Conservation (phyloP, 2,329 filamentous ascomycete species). For the Parafenestella ontariensis region DNA sequence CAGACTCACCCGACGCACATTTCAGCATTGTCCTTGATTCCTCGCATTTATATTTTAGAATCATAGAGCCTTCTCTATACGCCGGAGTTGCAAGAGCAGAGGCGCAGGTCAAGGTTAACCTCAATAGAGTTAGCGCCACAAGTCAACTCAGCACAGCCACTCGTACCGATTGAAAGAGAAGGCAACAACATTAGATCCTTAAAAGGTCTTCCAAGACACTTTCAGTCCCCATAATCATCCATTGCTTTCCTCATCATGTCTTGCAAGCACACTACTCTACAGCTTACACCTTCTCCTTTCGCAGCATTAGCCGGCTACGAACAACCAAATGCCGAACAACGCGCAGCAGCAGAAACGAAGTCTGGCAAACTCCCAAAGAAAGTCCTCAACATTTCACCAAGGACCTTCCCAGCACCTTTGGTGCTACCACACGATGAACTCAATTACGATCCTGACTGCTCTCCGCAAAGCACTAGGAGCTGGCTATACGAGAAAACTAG, state of each 20-base stretch:
- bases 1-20: no score
- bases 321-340: constrained; percentile 29
- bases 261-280: constrained; percentile 10
- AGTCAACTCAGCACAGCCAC: background rate
- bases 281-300: constrained; percentile 42
- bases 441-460: constrained; percentile 59
- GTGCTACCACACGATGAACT: constrained; percentile 68
- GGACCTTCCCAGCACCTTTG: constrained; percentile 64
- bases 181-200: background rate
- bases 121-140: background rate
- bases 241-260: background rate
- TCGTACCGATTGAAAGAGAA: background rate
- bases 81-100: no score
- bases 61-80: no score
- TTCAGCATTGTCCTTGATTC: no score
- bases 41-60: no score
- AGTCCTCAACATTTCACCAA: constrained; percentile 10
- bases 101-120: no score
- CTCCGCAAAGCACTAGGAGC: constrained; percentile 60
- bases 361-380: constrained; percentile 8
- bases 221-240: background rate
- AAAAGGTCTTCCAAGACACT: background rate
- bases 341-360: constrained; percentile 31
- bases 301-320: constrained; percentile 46
- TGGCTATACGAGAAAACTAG: constrained; percentile 56